Conservation (phyloP, 306 rosid species). For the Leucaena leucocephala region DNA sequence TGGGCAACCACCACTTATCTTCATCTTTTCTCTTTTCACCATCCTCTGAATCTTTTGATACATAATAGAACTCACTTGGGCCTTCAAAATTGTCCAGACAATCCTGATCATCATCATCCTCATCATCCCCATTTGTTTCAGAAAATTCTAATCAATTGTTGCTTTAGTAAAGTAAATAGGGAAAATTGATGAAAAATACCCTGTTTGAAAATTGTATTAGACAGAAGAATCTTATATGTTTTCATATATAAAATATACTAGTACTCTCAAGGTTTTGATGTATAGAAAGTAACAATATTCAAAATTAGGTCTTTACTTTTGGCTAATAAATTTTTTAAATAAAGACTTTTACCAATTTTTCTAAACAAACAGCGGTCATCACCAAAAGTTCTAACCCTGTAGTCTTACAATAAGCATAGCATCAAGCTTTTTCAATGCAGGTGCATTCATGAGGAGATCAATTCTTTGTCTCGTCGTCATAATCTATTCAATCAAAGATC, state of each 20-base stretch:
- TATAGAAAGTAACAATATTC: too few relatives aligned
- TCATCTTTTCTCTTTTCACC: slow-evolving; percentile 58
- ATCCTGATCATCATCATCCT: slow-evolving; percentile 58
- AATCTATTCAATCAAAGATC: slow-evolving; percentile 54
- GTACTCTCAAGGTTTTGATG: too few relatives aligned
- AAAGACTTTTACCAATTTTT: too few relatives aligned
- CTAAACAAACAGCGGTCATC: neutral
- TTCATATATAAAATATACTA: too few relatives aligned
- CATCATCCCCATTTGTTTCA: slow-evolving; percentile 28
- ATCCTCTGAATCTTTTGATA: slow-evolving; percentile 64
- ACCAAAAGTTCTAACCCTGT: neutral
- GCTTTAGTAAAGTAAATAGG: neutral
- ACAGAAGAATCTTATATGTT: too few relatives aligned
- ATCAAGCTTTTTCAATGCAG: slow-evolving; percentile 89
- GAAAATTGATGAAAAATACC: too few relatives aligned
- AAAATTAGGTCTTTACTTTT: too few relatives aligned
- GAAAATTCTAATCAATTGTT: neutral
- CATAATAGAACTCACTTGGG: slow-evolving; percentile 78
- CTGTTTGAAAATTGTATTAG: too few relatives aligned
- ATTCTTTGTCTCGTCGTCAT: slow-evolving; percentile 90
- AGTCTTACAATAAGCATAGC: slow-evolving; percentile 82
- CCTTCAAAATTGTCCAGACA: slow-evolving; percentile 88
- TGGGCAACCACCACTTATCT: slow-evolving; percentile 98
- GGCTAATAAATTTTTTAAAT: too few relatives aligned
- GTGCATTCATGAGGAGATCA: slow-evolving; percentile 92